These are phyloP conservation scores for Diaporthe ilicicola DNA, from an alignment of 2,329 filamentous ascomycete genomes.

Conservation along the genomic window DNA sequence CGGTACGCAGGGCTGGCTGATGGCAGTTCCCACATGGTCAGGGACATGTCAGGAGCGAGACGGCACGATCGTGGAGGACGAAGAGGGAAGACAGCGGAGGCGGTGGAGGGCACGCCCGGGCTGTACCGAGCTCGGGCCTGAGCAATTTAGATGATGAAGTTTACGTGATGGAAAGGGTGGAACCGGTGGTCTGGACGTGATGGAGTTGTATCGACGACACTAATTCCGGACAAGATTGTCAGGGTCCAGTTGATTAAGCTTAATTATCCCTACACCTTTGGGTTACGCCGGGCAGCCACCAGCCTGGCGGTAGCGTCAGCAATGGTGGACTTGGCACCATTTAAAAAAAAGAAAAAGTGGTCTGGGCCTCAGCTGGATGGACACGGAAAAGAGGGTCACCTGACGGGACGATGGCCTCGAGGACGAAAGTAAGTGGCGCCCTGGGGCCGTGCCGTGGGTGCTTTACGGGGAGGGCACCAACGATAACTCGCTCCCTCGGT, in stretches of 20 bases:
- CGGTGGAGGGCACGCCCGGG: background rate
- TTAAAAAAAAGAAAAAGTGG: background rate
- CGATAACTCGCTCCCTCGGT: background rate
- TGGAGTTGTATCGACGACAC: slow-evolving; percentile 37
- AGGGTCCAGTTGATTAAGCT: slow-evolving; percentile 47
- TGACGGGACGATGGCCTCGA: slow-evolving; percentile 17
- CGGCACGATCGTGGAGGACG: background rate
- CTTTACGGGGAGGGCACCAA: slow-evolving; percentile 1
- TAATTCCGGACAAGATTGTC: slow-evolving; percentile 44
- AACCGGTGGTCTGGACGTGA: slow-evolving; percentile 17
- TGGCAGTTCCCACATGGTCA: too few species aligned
- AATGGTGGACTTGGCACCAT: slow-evolving; percentile 25
- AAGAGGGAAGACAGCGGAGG: background rate
- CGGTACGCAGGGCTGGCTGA: background rate
- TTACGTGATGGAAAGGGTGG: slow-evolving; percentile 21
- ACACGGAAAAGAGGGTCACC: background rate
- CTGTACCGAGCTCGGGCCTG: slow-evolving; percentile 1
- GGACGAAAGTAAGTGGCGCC: background rate
- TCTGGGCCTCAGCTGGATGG: slow-evolving; percentile 20
- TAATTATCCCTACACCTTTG: slow-evolving; percentile 38
- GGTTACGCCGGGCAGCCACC: slow-evolving; percentile 11
- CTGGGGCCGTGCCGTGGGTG: background rate
- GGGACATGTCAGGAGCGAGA: background rate
- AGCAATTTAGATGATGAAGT: slow-evolving; percentile 19
- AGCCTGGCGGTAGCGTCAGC: slow-evolving; percentile 20